Percentiles rank a stretch among this genome's conserved stretches.
Evolutionary conservation across 768 basidiomycete genomes (phyloP).

Genomic region (Rubroboletus satanas): DNA sequence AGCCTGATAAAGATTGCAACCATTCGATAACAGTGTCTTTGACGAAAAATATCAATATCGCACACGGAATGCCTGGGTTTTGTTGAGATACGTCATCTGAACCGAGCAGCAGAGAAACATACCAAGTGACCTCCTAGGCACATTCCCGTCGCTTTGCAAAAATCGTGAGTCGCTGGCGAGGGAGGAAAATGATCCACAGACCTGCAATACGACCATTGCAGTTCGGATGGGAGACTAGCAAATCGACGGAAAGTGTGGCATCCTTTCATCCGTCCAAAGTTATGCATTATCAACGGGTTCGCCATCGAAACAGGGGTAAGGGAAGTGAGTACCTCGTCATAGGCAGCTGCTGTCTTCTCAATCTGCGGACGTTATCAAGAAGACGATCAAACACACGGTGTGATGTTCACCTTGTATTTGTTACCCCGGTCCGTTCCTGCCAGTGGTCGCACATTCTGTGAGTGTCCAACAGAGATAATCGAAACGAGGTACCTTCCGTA

Average conservation of each 20-base stretch:
- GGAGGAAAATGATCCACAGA: slow-evolving; percentile 28
- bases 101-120: slow-evolving; percentile 20
- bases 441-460: neutral
- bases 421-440: slow-evolving; percentile 91
- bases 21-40: neutral
- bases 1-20: slow-evolving; percentile 45
- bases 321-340: slow-evolving; percentile 64
- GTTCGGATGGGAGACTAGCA: slow-evolving; percentile 66
- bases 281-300: neutral
- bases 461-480: neutral
- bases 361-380: slow-evolving; percentile 46
- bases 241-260: slow-evolving; percentile 69
- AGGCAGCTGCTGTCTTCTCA: slow-evolving; percentile 83
- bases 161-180: slow-evolving; percentile 1
- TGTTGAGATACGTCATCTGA: neutral
- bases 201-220: slow-evolving; percentile 92
- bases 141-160: slow-evolving; percentile 73
- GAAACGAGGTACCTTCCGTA: slow-evolving; percentile 54
- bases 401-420: slow-evolving; percentile 65
- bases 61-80: slow-evolving; percentile 50
- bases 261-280: slow-evolving; percentile 47
- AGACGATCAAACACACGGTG: neutral
- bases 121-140: slow-evolving; percentile 86
- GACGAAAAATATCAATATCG: slow-evolving; percentile 6
- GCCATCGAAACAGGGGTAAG: neutral